phyloP scores from a whole-genome alignment of 2,329 filamentous ascomycete genomes.

The Cryphonectria japonica region DNA sequence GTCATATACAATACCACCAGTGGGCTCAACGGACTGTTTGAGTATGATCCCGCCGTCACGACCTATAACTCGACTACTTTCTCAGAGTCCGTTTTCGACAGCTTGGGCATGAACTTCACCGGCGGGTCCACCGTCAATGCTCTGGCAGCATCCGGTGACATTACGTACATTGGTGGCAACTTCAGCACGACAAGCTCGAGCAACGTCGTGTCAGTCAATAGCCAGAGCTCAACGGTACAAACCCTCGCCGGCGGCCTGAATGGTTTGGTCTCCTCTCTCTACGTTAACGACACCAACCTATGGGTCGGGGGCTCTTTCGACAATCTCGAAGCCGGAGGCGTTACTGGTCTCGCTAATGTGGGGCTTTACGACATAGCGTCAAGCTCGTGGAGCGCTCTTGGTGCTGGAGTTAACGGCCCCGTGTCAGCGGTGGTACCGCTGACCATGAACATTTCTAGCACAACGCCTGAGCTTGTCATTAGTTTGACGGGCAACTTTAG shows the following conservation, averaged over 20 bases:
- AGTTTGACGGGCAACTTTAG: conserved; percentile 81
- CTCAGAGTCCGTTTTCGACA: conserved; percentile 73
- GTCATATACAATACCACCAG: conserved; percentile 73
- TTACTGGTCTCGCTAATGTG: conserved; percentile 71
- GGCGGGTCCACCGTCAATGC: conserved; percentile 69
- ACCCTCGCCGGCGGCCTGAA: conserved; percentile 76
- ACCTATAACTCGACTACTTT: conserved; percentile 66
- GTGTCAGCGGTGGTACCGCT: conserved; percentile 78
- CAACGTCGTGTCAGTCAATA: conserved; percentile 78
- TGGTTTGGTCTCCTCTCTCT: conserved; percentile 73
- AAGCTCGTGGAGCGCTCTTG: conserved; percentile 76
- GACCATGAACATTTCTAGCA: conserved; percentile 74
- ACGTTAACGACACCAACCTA: conserved; percentile 66
- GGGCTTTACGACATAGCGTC: conserved; percentile 73
- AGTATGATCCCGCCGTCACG: conserved; percentile 73
- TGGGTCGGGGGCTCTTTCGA: conserved; percentile 89
- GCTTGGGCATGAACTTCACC: conserved; percentile 72
- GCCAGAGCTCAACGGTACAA: conserved; percentile 63
- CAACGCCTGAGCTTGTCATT: conserved; percentile 72
- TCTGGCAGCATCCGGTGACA: conserved; percentile 66
- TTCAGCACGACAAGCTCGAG: conserved; percentile 71
- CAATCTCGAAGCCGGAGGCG: conserved; percentile 65
- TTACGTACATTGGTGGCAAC: conserved; percentile 80
- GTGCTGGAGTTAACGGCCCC: conserved; percentile 81
- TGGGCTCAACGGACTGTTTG: conserved; percentile 86